Evolutionary conservation across 202 grass and related monocot species (phyloP), one percentile per base, ranked within the genome.

Genomic region (Bolboschoenoplectus hybrid): DNA sequence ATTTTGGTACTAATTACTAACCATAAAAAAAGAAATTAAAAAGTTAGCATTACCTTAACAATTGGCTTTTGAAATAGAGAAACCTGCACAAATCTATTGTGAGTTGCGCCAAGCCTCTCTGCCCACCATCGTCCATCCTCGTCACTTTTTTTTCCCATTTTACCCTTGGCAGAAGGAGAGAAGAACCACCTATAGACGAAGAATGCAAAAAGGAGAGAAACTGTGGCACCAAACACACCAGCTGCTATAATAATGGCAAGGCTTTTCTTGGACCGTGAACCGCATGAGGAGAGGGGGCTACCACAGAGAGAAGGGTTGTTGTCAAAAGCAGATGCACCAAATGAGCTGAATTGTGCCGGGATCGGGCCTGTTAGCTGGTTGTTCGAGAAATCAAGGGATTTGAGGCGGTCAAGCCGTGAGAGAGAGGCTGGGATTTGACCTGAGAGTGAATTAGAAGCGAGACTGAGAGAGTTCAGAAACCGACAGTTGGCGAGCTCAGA

Each of bases 11-110:
- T 80, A 80, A 61, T 38, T 43, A 60, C 38, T 43, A 60, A 40
- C 75, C 6, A 80, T 20, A 80, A 79, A 40, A 60, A 43, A 43
- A 43, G 36, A 80, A 41, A 41, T 11, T 17, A 57, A 78, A 17
- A 78, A 57, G 32, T 55, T 10, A 80, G 3, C 36, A 61, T 41
- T 80, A 98, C 91, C 89, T 98, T 98, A 43, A 94, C 90, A 86
- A 98, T 96, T 6, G 93, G 97, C 63, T 98, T 92, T 89, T 94
- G 93, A 86, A 98, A 98, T 36, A 96, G 85, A 6, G 93, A 96
- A 1, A 99, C 91, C 0, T 91, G 97, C 9, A 66, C 82, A 9
- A 99, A 87, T 1, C 93, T 83, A 86, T 99, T 91, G 90, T 99
- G 97, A 45, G 93, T 74, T 0, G 90, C 72, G n/a, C 86, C 90